Evolutionary conservation across 345 rosid species (phyloP), one percentile per base, ranked within the genome.

Genomic region (Dimocarpus longan): DNA sequence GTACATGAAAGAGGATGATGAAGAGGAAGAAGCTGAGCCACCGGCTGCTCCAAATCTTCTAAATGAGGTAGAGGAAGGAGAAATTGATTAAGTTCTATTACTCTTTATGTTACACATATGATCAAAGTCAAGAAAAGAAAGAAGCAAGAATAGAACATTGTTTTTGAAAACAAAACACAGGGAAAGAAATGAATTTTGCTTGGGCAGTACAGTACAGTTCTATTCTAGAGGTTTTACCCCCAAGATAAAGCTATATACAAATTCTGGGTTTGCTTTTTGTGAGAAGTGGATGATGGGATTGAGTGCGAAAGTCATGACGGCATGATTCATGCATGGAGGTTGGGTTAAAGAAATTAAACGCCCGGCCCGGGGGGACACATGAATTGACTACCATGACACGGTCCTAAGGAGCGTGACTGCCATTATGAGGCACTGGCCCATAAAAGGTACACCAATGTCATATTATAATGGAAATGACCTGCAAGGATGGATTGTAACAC

Each of bases 1-100:
- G 82, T 96, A 86, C 87, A 96, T 94, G 91, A 96, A 93, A 85
- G 85, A 83, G 40, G 97, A 93, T 43, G 93, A 94, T 5, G 93
- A 94, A 54, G 97, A 89, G 59, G 93, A 88, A 70, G 96, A 93
- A 73, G 80, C 85, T 2, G 92, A 87, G 52, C 83, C 85, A 11
- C 87, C 85, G 3, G 65, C 71, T 57, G 50, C 70, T 50, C 60
- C 76, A 16, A 82, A 80, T 56, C 76, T 62, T 28, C 80, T 57
- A 10, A 77, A 86, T 43, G 91, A 93, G 71, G 90, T 85, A 0
- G 99, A 91, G 86, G 97, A 95, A 89, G 99, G 98, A 73, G 98
- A 95, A 88, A 91, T 90, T 66, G 92, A 90, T 84, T 89, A 82
- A 89, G 68, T 63, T 39, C n/a, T 52, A 57, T 15, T 39, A 54